These are phyloP conservation scores for Backusella macrospora DNA, from an alignment of 192 early-diverging fungal species.

Conservation along the genomic window DNA sequence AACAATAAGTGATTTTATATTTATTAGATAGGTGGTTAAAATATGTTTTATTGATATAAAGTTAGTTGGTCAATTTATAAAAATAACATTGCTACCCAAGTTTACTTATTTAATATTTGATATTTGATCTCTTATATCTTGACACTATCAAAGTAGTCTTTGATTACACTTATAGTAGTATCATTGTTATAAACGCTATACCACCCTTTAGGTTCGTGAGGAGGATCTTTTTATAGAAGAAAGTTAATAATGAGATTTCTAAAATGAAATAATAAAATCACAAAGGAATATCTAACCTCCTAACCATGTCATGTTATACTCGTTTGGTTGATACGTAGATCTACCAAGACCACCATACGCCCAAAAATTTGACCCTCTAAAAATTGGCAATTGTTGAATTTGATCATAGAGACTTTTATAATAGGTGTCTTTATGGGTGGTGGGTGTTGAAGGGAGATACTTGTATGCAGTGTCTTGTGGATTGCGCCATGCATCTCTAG, in stretches of 20 bases:
- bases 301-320: constrained; percentile 52
- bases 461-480: constrained; percentile 26
- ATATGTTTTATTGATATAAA: no score
- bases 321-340: constrained; percentile 42
- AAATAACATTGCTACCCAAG: neutral
- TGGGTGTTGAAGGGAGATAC: constrained; percentile 52
- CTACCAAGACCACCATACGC: constrained; percentile 59
- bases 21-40: no score
- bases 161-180: constrained; percentile 27
- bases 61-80: no score
- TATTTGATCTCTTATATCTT: neutral
- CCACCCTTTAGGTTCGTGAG: constrained; percentile 54
- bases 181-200: constrained; percentile 67
- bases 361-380: constrained; percentile 65
- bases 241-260: neutral
- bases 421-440: constrained; percentile 55
- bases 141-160: constrained; percentile 3
- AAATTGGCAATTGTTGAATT: constrained; percentile 30
- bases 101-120: neutral
- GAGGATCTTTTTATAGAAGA: constrained; percentile 29
- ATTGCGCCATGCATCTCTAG: constrained; percentile 49
- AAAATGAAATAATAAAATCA: neutral
- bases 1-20: no score
- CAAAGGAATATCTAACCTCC: constrained; percentile 23
- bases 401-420: constrained; percentile 49